Base-by-base conservation (phyloP, 768 basidiomycete genomes). In the Xerocomus spinulosus region DNA sequence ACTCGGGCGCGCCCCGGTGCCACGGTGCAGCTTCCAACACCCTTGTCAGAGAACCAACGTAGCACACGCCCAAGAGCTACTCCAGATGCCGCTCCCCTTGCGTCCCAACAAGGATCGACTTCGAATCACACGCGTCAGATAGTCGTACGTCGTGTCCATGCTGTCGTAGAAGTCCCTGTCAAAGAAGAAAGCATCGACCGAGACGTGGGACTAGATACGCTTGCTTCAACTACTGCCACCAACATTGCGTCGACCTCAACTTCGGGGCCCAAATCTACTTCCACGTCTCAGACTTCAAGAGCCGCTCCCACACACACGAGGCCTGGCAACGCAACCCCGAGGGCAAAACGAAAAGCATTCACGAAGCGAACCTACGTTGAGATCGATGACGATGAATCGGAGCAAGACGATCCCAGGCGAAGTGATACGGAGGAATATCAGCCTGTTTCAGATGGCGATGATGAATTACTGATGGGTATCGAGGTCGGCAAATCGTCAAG, bases 81-180 rank as follows among this genome's bases (percentile, higher is more conserved):
- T 9, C 60, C 56, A 30, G 49, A 43, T 23, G 29, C 46, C 14
- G 35, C 18, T 3, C 32, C 32, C 17, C 20, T 34, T 7, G 3
- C 32, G 15, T 25, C 51, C 8, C 58, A 55, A 13, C 33, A 40
- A 21, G 53, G 41, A 38, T 38, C 51, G 5, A 36, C 36, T 18
- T 44, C 50, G 35, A 61, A 46, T 21, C 24, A 52, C n/a, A 20
- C 53, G 26, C 56, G 52, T 2, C 62, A 65, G 20, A 37, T 58
- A 17, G 30, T 87, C 14, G 72, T 87, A 34, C 78, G 85, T 18
- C 79, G 81, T 28, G 85, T 87, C 8, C 77, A 80, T 18, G 82
- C 85, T 23, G 60, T 73, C 3, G 61, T 78, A 6, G 72, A 86
- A 17, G 68, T 86, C 1, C 70, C 76, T 28, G 78, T 87, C 30